Evolutionary conservation across 768 basidiomycete genomes (phyloP).

Genomic region (Hortiboletus campestris): DNA sequence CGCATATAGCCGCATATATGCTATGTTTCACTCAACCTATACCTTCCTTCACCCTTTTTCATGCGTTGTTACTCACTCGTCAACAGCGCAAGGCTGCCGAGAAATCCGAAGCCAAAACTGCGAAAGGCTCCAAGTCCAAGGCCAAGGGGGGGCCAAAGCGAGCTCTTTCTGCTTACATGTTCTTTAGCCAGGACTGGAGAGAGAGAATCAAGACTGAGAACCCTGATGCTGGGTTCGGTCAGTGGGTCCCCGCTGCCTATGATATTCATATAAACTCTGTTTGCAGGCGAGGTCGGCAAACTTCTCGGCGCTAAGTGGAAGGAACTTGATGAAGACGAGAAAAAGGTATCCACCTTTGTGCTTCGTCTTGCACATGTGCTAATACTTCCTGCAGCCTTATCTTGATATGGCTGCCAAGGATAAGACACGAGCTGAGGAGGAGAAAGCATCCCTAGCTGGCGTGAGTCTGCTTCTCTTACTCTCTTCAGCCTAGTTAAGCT

Average conservation of each 20-base stretch:
- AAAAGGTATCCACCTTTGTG: constrained; percentile 61
- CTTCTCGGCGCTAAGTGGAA: constrained; percentile 97
- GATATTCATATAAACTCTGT: neutral
- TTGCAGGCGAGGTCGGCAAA: constrained; percentile 86
- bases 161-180: constrained; percentile 96
- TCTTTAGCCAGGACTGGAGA: constrained; percentile 96
- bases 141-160: constrained; percentile 71
- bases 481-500: neutral
- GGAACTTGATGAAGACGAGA: constrained; percentile 87
- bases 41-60: neutral
- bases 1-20: constrained; percentile 19
- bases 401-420: constrained; percentile 81
- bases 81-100: constrained; percentile 72
- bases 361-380: neutral
- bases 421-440: constrained; percentile 83
- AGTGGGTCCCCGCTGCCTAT: constrained; percentile 20
- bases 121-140: constrained; percentile 75
- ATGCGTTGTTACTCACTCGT: constrained; percentile 7
- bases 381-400: constrained; percentile 63
- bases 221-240: constrained; percentile 91
- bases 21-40: constrained; percentile 9
- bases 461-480: constrained; percentile 29
- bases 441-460: constrained; percentile 51
- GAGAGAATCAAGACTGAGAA: constrained; percentile 95
- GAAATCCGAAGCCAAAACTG: constrained; percentile 51